phyloP scores from a whole-genome alignment of 441 rosid genomes.

The Jatropha multifida region DNA sequence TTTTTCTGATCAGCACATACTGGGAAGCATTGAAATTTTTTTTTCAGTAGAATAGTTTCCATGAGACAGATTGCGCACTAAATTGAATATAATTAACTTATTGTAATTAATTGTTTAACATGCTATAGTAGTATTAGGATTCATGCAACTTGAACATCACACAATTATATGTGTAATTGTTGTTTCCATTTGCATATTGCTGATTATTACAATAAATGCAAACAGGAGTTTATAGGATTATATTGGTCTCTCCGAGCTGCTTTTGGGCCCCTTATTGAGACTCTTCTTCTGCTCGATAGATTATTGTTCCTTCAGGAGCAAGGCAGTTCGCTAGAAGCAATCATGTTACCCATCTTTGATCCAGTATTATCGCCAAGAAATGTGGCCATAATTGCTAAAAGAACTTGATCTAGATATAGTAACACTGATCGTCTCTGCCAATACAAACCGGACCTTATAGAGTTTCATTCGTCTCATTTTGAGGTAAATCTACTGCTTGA shows the following conservation, averaged over 20 bases:
- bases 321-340: conserved; percentile 45
- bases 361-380: conserved; percentile 80
- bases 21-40: neutral
- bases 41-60: neutral
- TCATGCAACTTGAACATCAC: neutral
- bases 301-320: conserved; percentile 87
- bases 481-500: neutral
- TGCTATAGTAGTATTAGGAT: neutral
- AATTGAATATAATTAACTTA: neutral
- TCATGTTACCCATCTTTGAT: conserved; percentile 74
- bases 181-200: neutral
- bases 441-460: neutral
- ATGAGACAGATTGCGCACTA: neutral
- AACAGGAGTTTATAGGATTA: conserved; percentile 75
- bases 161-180: too few species aligned
- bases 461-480: neutral
- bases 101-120: neutral
- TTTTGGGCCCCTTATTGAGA: conserved; percentile 77
- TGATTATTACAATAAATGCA: conserved; percentile 5
- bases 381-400: conserved; percentile 75
- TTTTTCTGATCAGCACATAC: neutral
- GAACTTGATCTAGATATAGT: conserved; percentile 26
- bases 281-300: conserved; percentile 80
- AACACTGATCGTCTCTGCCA: neutral
- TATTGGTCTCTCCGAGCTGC: conserved; percentile 95